Evolutionary conservation across 352 stramenopile genomes (phyloP), one percentile per base, ranked within the genome.

Genomic region (Thalassiosira hispida): DNA sequence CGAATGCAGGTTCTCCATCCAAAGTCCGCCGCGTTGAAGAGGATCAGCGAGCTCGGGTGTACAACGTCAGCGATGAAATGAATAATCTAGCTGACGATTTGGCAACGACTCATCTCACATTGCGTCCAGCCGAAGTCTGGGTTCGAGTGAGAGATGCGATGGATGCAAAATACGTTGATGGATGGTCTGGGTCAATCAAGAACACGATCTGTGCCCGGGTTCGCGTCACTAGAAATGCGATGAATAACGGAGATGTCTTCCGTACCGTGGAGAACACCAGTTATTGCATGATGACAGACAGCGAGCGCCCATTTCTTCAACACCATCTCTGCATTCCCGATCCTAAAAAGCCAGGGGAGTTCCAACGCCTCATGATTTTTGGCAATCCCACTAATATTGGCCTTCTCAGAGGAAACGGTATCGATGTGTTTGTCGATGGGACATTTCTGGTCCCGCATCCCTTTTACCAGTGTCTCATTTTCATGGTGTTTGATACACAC

Each of bases 391-490:
- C 9, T 0, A 2, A 46, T 2, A 27, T 62, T 53, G 12, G n/a
- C 3, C 22, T 53, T 5, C n/a, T 53, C 5, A 20, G 22, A 5
- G n/a, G n/a, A 11, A n/a, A 7, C 14, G 2, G 5, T 0, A 4
- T 62, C 2, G 53, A 62, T 6, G 0, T 62, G 16, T 62, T 44
- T 44, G 14, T 62, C n/a, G 27, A 62, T 44, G 53, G 9, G 0
- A 62, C 27, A 0, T 62, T 62, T 25, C n/a, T 8, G 31, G 20
- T 22, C 1, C 23, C 52, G 0, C 2, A 16, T 4, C 52, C 52
- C 1, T 61, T 40, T 27, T 61, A 61, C 12, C 52, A 73, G 27
- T 47, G 25, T 47, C 40, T 65, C 18, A 73, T 73, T n/a, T 14
- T 73, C 14, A 64, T 73, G 52, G 20, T 73, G 16, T 61, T 33